These are phyloP conservation scores for Mycena venus DNA, from an alignment of 768 basidiomycete genomes.

Conservation along the genomic window DNA sequence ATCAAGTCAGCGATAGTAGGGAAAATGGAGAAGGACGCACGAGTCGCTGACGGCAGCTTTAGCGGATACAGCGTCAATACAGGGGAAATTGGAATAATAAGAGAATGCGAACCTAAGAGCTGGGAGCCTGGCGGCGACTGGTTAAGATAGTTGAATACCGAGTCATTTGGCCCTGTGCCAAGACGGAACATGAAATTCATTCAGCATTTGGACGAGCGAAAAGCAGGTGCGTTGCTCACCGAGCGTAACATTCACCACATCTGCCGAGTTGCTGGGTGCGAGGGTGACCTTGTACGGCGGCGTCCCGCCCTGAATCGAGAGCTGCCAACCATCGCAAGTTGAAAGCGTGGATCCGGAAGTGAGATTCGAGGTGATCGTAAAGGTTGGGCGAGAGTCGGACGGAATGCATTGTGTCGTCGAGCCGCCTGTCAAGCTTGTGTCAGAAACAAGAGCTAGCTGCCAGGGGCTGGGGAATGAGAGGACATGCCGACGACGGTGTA, in stretches of 20 bases:
- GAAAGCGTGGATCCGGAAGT: neutral
- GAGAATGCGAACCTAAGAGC: constrained; percentile 7
- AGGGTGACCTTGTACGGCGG: constrained; percentile 18
- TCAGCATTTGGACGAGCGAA: neutral
- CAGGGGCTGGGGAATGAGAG: neutral
- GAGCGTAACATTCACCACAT: constrained; percentile 8
- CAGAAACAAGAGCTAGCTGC: neutral
- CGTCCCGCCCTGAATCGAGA: constrained; percentile 14
- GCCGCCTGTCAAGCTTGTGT: neutral
- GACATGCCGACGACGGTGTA: constrained; percentile 18
- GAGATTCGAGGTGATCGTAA: neutral
- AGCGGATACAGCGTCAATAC: neutral
- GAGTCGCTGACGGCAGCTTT: constrained; percentile 18
- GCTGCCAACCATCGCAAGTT: constrained; percentile 4
- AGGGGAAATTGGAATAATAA: neutral
- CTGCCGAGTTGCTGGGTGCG: neutral
- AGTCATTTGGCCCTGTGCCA: neutral
- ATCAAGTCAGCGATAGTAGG: neutral
- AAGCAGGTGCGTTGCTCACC: neutral
- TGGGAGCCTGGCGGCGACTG: neutral
- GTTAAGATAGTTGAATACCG: constrained; percentile 9
- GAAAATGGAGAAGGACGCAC: constrained; percentile 12
- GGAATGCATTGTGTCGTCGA: constrained; percentile 7
- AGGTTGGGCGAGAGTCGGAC: neutral
- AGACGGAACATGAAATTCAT: neutral